Conservation (phyloP, 345 rosid species). For the Gossypioides kirkii region DNA sequence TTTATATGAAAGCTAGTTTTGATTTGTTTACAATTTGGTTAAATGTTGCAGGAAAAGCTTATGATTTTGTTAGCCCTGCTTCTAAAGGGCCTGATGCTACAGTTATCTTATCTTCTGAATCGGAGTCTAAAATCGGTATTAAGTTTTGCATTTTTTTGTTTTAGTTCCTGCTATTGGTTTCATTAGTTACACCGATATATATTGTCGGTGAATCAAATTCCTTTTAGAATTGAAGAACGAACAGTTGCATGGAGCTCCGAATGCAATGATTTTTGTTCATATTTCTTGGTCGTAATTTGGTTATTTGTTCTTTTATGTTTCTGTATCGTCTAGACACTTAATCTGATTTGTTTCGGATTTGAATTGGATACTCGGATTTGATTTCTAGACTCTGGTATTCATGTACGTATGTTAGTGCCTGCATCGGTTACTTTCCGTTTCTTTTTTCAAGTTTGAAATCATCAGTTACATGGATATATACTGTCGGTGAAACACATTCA, state of each 20-base stretch:
- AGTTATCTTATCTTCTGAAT: constrained; percentile 47
- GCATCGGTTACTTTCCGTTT: not conserved
- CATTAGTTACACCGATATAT: not conserved
- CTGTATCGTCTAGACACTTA: not conserved
- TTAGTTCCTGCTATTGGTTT: not conserved
- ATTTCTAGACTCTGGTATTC: not conserved
- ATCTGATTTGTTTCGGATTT: not conserved
- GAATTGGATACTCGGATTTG: not conserved
- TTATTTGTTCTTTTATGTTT: not conserved
- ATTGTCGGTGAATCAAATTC: not conserved
- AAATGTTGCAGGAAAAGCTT: constrained; percentile 47
- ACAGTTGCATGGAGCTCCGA: not conserved
- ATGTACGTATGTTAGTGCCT: not conserved
- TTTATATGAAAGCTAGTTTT: not conserved
- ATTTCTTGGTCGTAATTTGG: not conserved
- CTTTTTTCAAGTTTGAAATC: no score
- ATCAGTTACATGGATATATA: not conserved
- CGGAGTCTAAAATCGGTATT: constrained; percentile 51
- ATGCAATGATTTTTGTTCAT: not conserved
- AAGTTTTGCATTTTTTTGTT: not conserved
- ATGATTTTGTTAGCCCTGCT: constrained; percentile 48
- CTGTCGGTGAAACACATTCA: not conserved
- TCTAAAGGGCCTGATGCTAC: constrained; percentile 47
- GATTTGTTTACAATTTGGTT: constrained; percentile 4
- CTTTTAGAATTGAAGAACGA: not conserved